Evolutionary conservation across 768 basidiomycete species (phyloP), one percentile per base, ranked within the genome.

Genomic region (Filobasidium floriforme): DNA sequence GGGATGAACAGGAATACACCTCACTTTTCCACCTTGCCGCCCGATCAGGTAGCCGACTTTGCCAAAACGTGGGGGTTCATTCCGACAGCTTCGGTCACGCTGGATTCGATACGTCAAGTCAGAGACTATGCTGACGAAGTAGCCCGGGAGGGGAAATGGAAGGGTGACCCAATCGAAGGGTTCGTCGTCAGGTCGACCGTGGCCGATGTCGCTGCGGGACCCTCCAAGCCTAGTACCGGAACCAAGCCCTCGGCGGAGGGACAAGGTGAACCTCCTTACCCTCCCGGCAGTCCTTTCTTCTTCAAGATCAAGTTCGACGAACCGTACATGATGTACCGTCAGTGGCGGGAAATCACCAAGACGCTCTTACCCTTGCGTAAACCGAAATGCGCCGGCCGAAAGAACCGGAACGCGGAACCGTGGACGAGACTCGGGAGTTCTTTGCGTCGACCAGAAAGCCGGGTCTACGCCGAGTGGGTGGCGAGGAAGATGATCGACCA

Each of bases 281-380:
- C 82, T 0, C 79, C 86, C 0, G 90, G 88, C 37, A 85, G 88
- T 1, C 88, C 90, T 0, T 94, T 97, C 82, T 97, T 99, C 84
- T 98, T 96, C 86, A 99, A 99, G 76, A 84, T 98, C 81, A 99
- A 99, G 77, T 98, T 97, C 78, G 92, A 98, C 78, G 91, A 98
- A 74, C 94, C 94, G 1, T 99, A 99, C 76, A 87, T 97, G 84
- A 93, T 94, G 86, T 98, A 96, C 80, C 88, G 96, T 63, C 90
- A 93, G 75, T 98, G 92, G 92, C 84, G 94, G 63, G 94, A 98
- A 79, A 83, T 93, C 61, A 97, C 96, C 7, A 89, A 90, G 76
- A 79, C 76, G 12, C 81, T 94, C n/a, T 81, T 92, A 19, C 74
- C 76, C 1, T 62, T 78, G 14, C 64, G 71, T 6, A 59, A 65